Conservation (phyloP, 139 green algal species). For the Astrephomene gubernaculifera region DNA sequence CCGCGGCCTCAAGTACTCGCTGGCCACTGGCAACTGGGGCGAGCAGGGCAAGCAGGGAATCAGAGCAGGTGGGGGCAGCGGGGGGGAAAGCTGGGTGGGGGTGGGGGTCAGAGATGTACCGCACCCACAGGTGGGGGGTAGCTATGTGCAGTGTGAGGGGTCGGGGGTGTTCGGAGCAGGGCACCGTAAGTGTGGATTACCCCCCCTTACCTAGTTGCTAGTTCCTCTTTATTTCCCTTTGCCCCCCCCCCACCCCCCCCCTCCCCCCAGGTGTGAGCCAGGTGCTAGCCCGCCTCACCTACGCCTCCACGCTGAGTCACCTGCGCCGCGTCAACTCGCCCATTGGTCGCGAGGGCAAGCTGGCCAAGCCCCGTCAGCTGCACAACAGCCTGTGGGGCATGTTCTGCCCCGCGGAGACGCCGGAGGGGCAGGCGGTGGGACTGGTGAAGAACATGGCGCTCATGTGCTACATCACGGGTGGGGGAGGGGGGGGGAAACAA, state of each 20-base stretch:
- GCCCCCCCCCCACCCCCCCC: slow-evolving; percentile 44
- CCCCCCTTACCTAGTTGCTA: slow-evolving; percentile 90
- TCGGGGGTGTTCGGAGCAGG: no score
- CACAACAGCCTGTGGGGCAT: slow-evolving; percentile 99
- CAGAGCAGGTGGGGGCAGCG: slow-evolving; percentile 71
- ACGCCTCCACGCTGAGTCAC: slow-evolving; percentile 95
- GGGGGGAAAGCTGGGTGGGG: background rate
- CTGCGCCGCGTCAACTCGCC: slow-evolving; percentile 97
- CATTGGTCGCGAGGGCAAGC: slow-evolving; percentile 94
- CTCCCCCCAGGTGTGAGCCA: slow-evolving; percentile 58
- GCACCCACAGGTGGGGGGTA: no score
- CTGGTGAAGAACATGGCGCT: slow-evolving; percentile 99
- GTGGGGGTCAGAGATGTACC: no score
- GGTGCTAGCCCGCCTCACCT: slow-evolving; percentile 97
- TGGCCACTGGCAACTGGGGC: slow-evolving; percentile 99
- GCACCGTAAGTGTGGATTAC: no score
- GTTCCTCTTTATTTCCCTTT: slow-evolving; percentile 96
- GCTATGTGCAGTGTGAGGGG: no score
- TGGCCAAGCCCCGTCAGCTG: slow-evolving; percentile 97
- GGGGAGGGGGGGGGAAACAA: slow-evolving; percentile 50
- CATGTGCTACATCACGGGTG: slow-evolving; percentile 91
- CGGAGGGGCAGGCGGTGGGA: slow-evolving; percentile 91
- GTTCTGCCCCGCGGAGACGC: slow-evolving; percentile 97
- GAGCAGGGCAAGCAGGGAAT: slow-evolving; percentile 84
- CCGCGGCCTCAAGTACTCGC: slow-evolving; percentile 92